Evolutionary conservation across 495 filamentous ascomycete species (phyloP).

Genomic region (Lasiosphaeria miniovina): DNA sequence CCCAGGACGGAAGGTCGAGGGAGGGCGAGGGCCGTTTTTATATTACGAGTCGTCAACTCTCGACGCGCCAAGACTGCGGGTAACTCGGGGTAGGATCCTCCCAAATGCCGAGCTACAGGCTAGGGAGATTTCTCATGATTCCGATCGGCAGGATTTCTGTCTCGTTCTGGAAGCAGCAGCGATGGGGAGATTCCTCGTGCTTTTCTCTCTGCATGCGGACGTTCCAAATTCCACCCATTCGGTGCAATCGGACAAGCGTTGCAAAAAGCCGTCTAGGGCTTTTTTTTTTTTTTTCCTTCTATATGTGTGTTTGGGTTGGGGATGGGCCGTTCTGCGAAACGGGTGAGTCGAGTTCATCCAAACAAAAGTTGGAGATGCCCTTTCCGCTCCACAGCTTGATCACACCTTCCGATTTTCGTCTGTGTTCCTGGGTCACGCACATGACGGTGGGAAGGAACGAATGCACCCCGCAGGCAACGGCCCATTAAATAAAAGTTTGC

Average conservation of each 20-base stretch:
- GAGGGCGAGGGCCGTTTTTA: background rate
- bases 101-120: background rate
- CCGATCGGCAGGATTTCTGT: background rate
- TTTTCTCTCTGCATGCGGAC: too few species aligned
- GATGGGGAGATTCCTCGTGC: too few species aligned
- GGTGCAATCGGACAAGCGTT: too few species aligned
- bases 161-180: background rate
- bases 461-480: background rate
- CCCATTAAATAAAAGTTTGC: background rate
- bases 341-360: background rate
- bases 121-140: background rate
- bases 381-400: background rate
- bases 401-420: conserved; percentile 1
- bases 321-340: background rate
- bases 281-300: too few species aligned
- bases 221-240: too few species aligned
- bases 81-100: background rate
- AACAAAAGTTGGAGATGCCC: background rate
- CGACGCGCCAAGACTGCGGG: background rate
- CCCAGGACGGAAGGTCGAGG: background rate
- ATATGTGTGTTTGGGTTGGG: too few species aligned
- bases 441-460: background rate
- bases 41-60: background rate
- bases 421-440: background rate
- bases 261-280: too few species aligned